Percentiles rank a stretch among this genome's conserved stretches.
Conservation (phyloP, 352 stramenopile species). For the Sclerospora graminicola region DNA sequence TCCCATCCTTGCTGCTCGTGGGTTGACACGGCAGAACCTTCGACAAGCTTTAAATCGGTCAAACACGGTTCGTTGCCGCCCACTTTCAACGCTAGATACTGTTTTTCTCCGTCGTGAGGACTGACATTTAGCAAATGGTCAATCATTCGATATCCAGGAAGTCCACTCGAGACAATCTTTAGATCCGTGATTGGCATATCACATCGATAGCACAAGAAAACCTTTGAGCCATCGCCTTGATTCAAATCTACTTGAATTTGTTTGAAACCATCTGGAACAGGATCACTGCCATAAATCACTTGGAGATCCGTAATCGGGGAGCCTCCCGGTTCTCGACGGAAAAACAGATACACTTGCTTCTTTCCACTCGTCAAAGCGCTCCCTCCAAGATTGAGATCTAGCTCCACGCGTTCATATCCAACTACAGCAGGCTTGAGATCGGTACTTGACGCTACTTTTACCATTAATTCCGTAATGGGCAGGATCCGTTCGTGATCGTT, state of each 20-base stretch:
- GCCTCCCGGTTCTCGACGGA: slow-evolving; percentile 51
- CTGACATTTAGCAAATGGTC: slow-evolving; percentile 64
- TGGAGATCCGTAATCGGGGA: slow-evolving; percentile 81
- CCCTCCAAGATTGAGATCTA: slow-evolving; percentile 74
- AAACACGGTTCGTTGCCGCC: slow-evolving; percentile 71
- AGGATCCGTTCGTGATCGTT: slow-evolving; percentile 22
- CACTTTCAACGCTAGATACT: slow-evolving; percentile 78
- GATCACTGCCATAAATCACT: slow-evolving; percentile 69
- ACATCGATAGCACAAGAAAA: slow-evolving; percentile 80
- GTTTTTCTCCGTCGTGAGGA: slow-evolving; percentile 56
- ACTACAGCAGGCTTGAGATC: slow-evolving; percentile 52
- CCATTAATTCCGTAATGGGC: slow-evolving; percentile 72
- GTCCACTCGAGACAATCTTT: slow-evolving; percentile 75
- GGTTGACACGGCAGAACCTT: slow-evolving; percentile 26
- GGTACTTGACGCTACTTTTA: slow-evolving; percentile 48
- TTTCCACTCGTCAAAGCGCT: slow-evolving; percentile 37
- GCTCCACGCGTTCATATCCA: slow-evolving; percentile 70
- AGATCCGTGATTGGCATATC: slow-evolving; percentile 85
- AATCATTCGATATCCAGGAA: slow-evolving; percentile 77
- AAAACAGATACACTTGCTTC: slow-evolving; percentile 85
- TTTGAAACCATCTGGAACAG: slow-evolving; percentile 81
- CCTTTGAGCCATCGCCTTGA: slow-evolving; percentile 70
- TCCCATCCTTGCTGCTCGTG: slow-evolving; percentile 57
- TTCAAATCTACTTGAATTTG: slow-evolving; percentile 82
- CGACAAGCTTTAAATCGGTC: slow-evolving; percentile 64